Conservation (phyloP, 257 asterid species). For the Pogostemon cablin region DNA sequence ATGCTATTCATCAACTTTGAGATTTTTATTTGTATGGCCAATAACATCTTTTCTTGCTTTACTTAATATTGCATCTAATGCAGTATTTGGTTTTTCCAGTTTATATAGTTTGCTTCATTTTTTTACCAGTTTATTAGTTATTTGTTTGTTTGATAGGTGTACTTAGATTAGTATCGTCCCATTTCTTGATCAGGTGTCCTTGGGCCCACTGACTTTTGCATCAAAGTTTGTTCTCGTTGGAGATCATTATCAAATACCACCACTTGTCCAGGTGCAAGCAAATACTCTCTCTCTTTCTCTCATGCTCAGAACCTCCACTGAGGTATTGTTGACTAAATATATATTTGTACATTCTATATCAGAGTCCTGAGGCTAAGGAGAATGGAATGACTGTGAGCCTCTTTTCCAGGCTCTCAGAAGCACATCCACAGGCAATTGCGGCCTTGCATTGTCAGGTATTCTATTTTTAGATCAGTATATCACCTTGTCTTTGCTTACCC, state of each 20-base stretch:
- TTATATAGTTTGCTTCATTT: conserved; percentile 28
- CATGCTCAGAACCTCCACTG: conserved; percentile 32
- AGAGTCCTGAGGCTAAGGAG: conserved; percentile 97
- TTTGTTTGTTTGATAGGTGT: conserved; percentile 19
- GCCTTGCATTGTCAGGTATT: conserved; percentile 87
- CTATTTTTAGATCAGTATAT: conserved; percentile 20
- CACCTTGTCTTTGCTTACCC: conserved; percentile 17
- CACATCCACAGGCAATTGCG: conserved; percentile 97
- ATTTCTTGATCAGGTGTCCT: conserved; percentile 64
- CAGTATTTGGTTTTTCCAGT: conserved; percentile 23
- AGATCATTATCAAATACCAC: conserved; percentile 98
- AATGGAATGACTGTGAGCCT: conserved; percentile 89
- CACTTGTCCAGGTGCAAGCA: conserved; percentile 84
- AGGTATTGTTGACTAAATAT: conserved; percentile 30
- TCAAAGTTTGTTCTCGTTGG: conserved; percentile 97
- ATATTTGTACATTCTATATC: conserved; percentile 35
- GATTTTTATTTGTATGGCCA: conserved; percentile 2
- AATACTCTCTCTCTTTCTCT: background rate
- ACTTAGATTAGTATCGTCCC: conserved; percentile 20
- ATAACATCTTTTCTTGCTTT: background rate
- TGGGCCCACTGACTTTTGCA: conserved; percentile 89
- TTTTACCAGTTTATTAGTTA: conserved; percentile 18
- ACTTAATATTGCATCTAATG: background rate
- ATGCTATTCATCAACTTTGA: background rate
- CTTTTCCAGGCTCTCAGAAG: conserved; percentile 94